Evolutionary conservation across 23 red algal species (phyloP).

Genomic region (Gracilaria vermiculophylla): DNA sequence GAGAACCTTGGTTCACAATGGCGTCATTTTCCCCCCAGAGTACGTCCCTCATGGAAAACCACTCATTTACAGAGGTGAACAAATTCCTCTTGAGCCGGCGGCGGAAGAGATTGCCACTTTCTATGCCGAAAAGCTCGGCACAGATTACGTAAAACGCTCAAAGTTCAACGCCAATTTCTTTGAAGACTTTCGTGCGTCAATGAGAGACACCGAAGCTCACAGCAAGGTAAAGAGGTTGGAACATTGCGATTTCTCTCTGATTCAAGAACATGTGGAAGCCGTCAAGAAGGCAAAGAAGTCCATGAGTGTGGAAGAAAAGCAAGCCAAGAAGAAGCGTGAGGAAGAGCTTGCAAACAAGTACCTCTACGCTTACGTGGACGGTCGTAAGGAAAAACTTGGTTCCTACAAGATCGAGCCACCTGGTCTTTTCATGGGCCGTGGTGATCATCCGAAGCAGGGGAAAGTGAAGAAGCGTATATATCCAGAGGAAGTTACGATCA

Average conservation of each 20-base stretch:
- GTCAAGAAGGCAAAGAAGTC: constrained; percentile 74
- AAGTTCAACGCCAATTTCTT: constrained; percentile 94
- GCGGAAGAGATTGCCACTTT: constrained; percentile 97
- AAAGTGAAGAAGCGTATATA: constrained; percentile 94
- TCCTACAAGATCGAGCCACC: constrained; percentile 96
- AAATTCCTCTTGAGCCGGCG: constrained; percentile 62
- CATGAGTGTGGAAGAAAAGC: constrained; percentile 57
- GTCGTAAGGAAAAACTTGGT: constrained; percentile 95
- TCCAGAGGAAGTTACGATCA: constrained; percentile 97
- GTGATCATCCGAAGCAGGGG: constrained; percentile 95
- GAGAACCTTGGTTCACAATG: constrained; percentile 84
- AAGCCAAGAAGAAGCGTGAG: constrained; percentile 75
- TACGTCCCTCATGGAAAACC: constrained; percentile 82
- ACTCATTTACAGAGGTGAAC: constrained; percentile 80
- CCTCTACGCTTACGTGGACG: constrained; percentile 91
- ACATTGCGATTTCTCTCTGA: constrained; percentile 83
- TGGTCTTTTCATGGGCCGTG: constrained; percentile 94
- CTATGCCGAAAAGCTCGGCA: constrained; percentile 92
- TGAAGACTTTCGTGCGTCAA: constrained; percentile 76
- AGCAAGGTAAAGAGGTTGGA: constrained; percentile 66
- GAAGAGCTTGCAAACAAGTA: constrained; percentile 75
- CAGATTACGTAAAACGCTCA: constrained; percentile 79
- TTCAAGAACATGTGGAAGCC: constrained; percentile 78
- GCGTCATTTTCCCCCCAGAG: constrained; percentile 88
- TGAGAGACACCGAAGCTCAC: constrained; percentile 5